A percentile compares a stretch with the other conserved stretches of the same genome.
Conservation (phyloP, 2,329 filamentous ascomycete genomes). For the Albifimbria verrucaria region DNA sequence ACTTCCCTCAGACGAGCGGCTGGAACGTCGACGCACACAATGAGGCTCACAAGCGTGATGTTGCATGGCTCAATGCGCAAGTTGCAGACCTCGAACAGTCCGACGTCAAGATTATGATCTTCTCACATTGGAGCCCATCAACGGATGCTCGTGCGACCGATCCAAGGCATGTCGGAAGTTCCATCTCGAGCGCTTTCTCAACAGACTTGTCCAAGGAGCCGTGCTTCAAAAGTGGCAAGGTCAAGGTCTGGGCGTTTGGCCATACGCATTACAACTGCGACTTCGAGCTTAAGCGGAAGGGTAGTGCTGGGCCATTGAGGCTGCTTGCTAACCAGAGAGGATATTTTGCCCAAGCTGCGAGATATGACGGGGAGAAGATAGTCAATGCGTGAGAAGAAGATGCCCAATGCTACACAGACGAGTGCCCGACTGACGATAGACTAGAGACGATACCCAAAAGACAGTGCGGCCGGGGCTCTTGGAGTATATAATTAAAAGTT, state of each 20-base stretch:
- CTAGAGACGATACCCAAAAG: no score
- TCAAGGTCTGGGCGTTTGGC: constrained; percentile 45
- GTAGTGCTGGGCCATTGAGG: constrained; percentile 20
- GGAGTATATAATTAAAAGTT: no score
- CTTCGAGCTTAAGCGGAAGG: constrained; percentile 22
- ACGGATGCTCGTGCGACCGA: constrained; percentile 27
- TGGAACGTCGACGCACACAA: constrained; percentile 37
- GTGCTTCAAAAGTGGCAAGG: constrained; percentile 30
- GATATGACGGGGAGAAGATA: constrained; percentile 28
- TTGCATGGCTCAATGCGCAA: constrained; percentile 40
- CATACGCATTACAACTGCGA: constrained; percentile 47
- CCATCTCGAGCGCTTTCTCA: constrained; percentile 29
- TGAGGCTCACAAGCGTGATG: constrained; percentile 31
- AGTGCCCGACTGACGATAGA: no score
- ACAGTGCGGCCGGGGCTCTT: no score
- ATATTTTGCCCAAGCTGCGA: constrained; percentile 32
- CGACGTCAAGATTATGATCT: constrained; percentile 27
- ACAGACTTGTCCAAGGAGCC: constrained; percentile 33
- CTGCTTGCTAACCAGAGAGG: constrained; percentile 37
- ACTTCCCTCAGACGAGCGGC: constrained; percentile 45
- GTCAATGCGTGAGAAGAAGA: background rate
- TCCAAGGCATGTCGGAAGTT: constrained; percentile 26
- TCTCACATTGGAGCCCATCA: constrained; percentile 42
- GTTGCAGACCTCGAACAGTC: constrained; percentile 23
- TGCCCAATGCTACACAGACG: no score